These are phyloP conservation scores for Paratinospora sagittata DNA, from an alignment of 164 flowering plant genomes.

Conservation along the genomic window DNA sequence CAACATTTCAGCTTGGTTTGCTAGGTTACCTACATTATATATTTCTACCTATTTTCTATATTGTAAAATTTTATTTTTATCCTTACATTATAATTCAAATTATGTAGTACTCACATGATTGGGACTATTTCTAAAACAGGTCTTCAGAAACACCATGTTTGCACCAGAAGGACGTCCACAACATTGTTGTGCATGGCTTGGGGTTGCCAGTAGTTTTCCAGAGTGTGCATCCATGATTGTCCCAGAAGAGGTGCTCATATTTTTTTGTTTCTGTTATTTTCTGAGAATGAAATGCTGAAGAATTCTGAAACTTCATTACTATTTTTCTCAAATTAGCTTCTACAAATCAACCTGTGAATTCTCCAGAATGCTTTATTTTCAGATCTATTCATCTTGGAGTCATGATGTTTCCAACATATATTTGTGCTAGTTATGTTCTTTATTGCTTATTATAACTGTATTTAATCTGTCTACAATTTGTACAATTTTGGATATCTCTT, in stretches of 20 bases:
- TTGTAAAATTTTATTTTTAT: not conserved
- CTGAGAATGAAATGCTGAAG: not conserved
- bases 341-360: not conserved
- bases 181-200: conserved; percentile 99
- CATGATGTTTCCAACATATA: too few relatives aligned
- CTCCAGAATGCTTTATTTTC: not conserved
- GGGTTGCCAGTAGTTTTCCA: conserved; percentile 97
- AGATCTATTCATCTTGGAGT: too few relatives aligned
- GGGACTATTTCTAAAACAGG: conserved; percentile 36
- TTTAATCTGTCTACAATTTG: too few relatives aligned
- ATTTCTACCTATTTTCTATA: not conserved
- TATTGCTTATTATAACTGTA: too few relatives aligned
- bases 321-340: not conserved
- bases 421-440: too few relatives aligned
- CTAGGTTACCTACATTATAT: not conserved
- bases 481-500: too few relatives aligned
- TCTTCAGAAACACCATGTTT: conserved; percentile 98
- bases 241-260: conserved; percentile 75
- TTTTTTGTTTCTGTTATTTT: too few relatives aligned
- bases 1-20: conserved; percentile 6
- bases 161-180: conserved; percentile 99
- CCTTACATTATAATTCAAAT: not conserved
- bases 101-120: not conserved
- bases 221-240: conserved; percentile 89
- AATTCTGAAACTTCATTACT: not conserved